Conservation (phyloP, 768 basidiomycete genomes). For the Tulasnella sp. region DNA sequence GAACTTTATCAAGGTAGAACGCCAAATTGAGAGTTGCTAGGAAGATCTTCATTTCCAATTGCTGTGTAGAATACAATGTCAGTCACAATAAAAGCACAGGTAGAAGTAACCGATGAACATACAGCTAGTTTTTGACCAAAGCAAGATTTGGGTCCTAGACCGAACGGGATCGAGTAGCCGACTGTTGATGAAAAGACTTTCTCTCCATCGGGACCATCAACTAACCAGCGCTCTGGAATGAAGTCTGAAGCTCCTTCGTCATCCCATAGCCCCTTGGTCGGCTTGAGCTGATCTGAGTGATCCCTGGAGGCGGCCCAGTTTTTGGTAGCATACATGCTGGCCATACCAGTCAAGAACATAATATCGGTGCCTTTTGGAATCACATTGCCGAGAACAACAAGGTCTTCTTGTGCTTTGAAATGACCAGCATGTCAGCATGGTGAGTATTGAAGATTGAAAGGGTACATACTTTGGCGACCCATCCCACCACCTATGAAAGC, state of each 20-base stretch:
- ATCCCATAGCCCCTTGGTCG: neutral
- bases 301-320: neutral
- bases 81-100: neutral
- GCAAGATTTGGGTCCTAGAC: neutral
- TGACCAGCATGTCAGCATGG: too few species aligned
- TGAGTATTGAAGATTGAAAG: neutral
- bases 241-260: neutral
- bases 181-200: neutral
- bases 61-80: too few species aligned
- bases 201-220: neutral
- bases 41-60: constrained; percentile 2
- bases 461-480: neutral
- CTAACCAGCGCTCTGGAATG: constrained; percentile 4
- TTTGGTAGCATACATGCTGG: neutral
- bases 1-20: neutral
- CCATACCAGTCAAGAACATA: neutral
- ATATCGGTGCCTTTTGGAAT: neutral
- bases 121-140: neutral
- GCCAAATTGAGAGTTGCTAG: neutral
- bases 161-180: constrained; percentile 5
- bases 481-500: neutral
- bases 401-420: neutral
- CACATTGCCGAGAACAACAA: neutral
- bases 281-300: too few species aligned
- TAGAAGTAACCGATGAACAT: neutral